A percentile compares a stretch with the other conserved stretches of the same genome.
Conservation (phyloP, 345 rosid species). For the Eucalyptus sp. region DNA sequence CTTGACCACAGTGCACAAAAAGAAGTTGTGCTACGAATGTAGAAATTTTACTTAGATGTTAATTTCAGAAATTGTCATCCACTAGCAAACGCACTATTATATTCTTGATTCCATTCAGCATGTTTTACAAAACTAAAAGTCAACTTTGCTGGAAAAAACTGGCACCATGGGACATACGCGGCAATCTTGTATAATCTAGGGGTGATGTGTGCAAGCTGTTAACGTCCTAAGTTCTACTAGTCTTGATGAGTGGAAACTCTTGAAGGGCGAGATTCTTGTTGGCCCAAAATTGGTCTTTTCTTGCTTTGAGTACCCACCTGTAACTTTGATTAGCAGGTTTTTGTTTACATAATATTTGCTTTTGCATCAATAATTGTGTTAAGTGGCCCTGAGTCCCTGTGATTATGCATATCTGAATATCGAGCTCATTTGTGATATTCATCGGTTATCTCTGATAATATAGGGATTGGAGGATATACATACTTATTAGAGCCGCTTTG, state of each 20-base stretch:
- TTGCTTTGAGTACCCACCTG: not conserved
- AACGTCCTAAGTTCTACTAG: not conserved
- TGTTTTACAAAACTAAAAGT: not conserved
- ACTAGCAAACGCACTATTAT: not conserved
- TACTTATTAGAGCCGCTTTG: conserved; percentile 90
- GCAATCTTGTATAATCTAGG: not conserved
- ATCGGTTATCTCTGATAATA: not conserved
- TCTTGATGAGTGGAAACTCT: not conserved
- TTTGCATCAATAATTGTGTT: not conserved
- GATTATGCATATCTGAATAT: not conserved
- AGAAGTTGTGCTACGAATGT: not conserved
- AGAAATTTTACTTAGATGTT: not conserved
- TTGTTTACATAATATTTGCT: not conserved
- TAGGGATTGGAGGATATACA: conserved; percentile 85
- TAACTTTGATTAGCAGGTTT: not conserved
- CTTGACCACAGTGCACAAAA: not conserved
- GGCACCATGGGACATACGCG: not conserved
- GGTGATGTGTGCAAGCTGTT: not conserved
- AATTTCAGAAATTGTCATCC: not conserved
- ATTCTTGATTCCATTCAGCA: not conserved
- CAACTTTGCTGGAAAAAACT: not conserved
- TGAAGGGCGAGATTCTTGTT: not conserved
- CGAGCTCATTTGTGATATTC: not conserved
- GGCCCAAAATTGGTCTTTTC: not conserved
- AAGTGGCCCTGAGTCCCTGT: not conserved